Base-by-base conservation (phyloP, 495 filamentous ascomycete species). In the Aspergillus sclerotioniger region DNA sequence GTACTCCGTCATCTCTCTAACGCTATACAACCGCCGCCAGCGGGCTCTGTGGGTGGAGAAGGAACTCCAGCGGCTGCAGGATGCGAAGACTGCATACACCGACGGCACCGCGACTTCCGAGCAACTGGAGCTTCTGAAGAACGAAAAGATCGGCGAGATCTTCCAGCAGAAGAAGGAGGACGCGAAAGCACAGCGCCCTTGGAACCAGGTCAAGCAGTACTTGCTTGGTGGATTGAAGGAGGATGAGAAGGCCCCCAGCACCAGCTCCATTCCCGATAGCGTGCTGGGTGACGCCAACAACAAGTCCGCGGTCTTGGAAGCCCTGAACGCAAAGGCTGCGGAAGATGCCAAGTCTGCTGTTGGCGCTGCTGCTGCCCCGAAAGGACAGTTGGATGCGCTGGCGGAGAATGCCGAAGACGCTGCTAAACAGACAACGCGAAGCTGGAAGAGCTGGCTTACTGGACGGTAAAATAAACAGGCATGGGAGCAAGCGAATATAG, bases 1-100 rank as follows among this genome's bases (percentile, higher is more conserved):
- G 55, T 94, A 91, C 76, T 88, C 93, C 7, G 80, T 92, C 53
- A 81, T 82, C 66, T 92, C 96, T 71, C 89, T 98, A 84, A 84
- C 94, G 29, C 70, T 90, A 44, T 89, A 93, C 76, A 97, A 96
- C 77, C 87, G 90, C 41, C 78, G 80, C 47, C 84, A 87, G 71
- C 80, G 80, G 51, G 75, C 75, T 57, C 84, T 90, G 56, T 92
- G 76, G 76, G 70, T 87, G 71, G 81, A 85, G 68, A 79, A 81
- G 50, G 77, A 87, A 64, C 80, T 89, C 62, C 79, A 80, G 66
- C 76, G 76, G 33, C 66, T 89, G 39, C 81, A 84, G 48, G 72
- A 80, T 49, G 87, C 87, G 21, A 78, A 81, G 41, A 69, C 84
- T 3, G 85, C 86, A 25, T 82, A 80, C 64, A 83, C 84, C 63